Percentiles rank a stretch among this genome's conserved stretches.
These are phyloP conservation scores for Copromyces sp. DNA, from an alignment of 495 filamentous ascomycete species.

Conservation along the genomic window DNA sequence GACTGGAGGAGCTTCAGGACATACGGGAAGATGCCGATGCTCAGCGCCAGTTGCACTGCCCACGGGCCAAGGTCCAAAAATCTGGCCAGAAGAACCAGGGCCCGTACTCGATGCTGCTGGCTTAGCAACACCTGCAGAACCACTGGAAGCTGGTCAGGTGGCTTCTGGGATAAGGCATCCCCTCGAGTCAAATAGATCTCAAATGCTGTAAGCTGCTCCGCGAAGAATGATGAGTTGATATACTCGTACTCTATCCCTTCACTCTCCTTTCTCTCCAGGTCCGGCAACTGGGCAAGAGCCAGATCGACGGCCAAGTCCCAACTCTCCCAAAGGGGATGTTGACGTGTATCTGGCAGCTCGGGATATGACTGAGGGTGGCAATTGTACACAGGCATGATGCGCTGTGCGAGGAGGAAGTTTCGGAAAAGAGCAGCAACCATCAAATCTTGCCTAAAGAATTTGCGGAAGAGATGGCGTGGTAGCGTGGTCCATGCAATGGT, in stretches of 20 bases:
- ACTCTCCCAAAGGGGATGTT: conserved; percentile 91
- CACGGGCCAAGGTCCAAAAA: conserved; percentile 94
- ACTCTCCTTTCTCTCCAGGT: conserved; percentile 60
- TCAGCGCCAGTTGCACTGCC: conserved; percentile 92
- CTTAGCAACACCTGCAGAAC: conserved; percentile 92
- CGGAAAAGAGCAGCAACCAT: conserved; percentile 95
- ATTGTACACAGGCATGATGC: conserved; percentile 90
- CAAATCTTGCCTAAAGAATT: conserved; percentile 93
- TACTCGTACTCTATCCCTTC: conserved; percentile 79
- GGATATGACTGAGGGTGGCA: conserved; percentile 89
- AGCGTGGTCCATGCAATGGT: conserved; percentile 98
- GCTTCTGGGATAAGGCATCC: conserved; percentile 65
- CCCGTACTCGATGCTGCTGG: conserved; percentile 87
- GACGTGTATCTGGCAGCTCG: conserved; percentile 78
- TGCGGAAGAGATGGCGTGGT: conserved; percentile 81
- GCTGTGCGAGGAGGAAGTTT: conserved; percentile 89
- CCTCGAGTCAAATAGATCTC: conserved; percentile 92
- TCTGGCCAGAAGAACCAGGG: conserved; percentile 82
- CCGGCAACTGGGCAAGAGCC: conserved; percentile 82
- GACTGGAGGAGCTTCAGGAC: conserved; percentile 94
- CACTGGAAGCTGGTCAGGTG: conserved; percentile 90
- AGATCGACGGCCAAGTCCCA: conserved; percentile 98
- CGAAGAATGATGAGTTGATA: conserved; percentile 89
- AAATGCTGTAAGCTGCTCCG: conserved; percentile 94
- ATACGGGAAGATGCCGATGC: conserved; percentile 98